phyloP scores from a whole-genome alignment of 257 asterid genomes.

The Euphrasia confusa region DNA sequence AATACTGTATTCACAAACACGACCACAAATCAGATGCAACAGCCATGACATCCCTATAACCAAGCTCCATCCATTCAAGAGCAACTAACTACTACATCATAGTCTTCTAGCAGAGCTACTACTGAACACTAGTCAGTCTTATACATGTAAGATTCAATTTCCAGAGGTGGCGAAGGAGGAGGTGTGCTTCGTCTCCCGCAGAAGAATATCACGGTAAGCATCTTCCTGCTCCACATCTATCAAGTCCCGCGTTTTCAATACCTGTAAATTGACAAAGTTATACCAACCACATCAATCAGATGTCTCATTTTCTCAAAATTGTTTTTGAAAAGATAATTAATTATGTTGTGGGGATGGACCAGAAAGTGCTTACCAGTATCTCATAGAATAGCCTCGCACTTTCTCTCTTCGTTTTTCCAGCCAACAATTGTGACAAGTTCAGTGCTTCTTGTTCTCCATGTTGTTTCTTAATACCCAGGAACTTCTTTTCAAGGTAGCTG shows the following conservation, averaged over 20 bases:
- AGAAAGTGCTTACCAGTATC: constrained; percentile 51
- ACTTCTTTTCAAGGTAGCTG: constrained; percentile 38
- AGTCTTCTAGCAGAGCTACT: no score
- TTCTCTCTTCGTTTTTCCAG: constrained; percentile 51
- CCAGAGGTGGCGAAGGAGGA: not conserved
- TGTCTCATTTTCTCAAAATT: constrained; percentile 8
- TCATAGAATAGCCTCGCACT: constrained; percentile 70
- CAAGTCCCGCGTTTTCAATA: constrained; percentile 51
- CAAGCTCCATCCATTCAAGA: no score
- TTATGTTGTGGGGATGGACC: not conserved
- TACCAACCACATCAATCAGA: not conserved
- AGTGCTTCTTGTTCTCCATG: constrained; percentile 30
- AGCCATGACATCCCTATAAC: no score
- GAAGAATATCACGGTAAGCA: constrained; percentile 45
- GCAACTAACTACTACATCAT: no score
- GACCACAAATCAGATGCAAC: no score
- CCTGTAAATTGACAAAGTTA: constrained; percentile 34
- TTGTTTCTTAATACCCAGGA: constrained; percentile 34
- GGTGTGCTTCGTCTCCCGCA: constrained; percentile 32
- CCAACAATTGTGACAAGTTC: constrained; percentile 39
- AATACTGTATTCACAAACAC: no score
- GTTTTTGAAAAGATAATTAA: not conserved
- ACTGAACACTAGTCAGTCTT: no score
- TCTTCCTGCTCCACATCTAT: constrained; percentile 61
- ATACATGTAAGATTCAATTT: not conserved